phyloP scores from a whole-genome alignment of 1,139 yeast genomes.

The Saccharomyces uvarum region DNA sequence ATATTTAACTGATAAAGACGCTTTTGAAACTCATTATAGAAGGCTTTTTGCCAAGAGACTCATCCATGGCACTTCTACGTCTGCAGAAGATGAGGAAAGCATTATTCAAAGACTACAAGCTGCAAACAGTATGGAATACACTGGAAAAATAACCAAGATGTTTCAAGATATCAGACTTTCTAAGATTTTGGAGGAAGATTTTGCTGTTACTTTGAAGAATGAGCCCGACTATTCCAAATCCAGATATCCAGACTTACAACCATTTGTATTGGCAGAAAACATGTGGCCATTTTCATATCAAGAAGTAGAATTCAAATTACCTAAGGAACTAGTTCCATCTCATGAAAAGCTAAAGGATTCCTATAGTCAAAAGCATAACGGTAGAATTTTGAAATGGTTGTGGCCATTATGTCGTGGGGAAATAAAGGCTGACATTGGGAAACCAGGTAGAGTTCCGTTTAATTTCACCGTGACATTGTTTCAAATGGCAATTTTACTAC shows the following conservation, averaged over 20 bases:
- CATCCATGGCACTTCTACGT: slow-evolving; percentile 74
- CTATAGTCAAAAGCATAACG: slow-evolving; percentile 71
- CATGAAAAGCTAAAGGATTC: slow-evolving; percentile 60
- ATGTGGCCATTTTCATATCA: slow-evolving; percentile 73
- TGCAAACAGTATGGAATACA: slow-evolving; percentile 86
- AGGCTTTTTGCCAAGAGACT: slow-evolving; percentile 82
- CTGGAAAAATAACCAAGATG: slow-evolving; percentile 92
- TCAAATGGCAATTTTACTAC: slow-evolving; percentile 78
- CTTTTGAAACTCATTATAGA: slow-evolving; percentile 89
- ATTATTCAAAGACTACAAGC: slow-evolving; percentile 83
- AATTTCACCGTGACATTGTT: slow-evolving; percentile 72
- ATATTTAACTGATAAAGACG: slow-evolving; percentile 88
- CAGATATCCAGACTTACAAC: slow-evolving; percentile 56
- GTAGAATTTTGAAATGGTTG: slow-evolving; percentile 88
- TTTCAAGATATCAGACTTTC: slow-evolving; percentile 90
- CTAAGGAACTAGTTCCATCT: slow-evolving; percentile 55
- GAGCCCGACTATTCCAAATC: slow-evolving; percentile 32
- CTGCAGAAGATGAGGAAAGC: slow-evolving; percentile 77
- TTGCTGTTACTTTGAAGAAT: slow-evolving; percentile 45
- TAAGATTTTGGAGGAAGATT: slow-evolving; percentile 61
- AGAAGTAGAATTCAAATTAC: slow-evolving; percentile 46
- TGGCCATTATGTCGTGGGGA: slow-evolving; percentile 96
- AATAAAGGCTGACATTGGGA: slow-evolving; percentile 73
- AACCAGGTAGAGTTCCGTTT: slow-evolving; percentile 78
- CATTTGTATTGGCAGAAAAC: slow-evolving; percentile 74